Base-by-base conservation (phyloP, 768 basidiomycete species). In the Termitomyces sp. region DNA sequence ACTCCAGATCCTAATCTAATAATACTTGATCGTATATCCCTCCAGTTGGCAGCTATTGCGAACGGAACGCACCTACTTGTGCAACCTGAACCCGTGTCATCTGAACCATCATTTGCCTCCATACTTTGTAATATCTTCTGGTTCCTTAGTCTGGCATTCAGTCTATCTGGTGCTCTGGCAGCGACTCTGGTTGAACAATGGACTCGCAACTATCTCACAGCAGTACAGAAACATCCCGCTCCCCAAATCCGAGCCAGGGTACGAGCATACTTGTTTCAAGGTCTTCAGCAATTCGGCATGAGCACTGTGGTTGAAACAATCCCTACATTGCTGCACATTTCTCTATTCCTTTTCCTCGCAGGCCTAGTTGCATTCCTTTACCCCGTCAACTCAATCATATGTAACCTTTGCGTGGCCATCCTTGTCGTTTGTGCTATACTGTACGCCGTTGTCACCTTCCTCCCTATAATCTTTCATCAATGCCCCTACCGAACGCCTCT, bases 121-220 rank as follows among this genome's bases (percentile, higher is more conserved):
- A 60, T 74, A 1, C 63, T 77, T 43, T 74, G 73, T 59, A 82
- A 81, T 55, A 58, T 62, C 0, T 64, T 79, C 7, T 82, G 77
- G 77, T 78, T 82, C 59, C 68, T 79, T 33, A 80, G 78, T 58
- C 69, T 82, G 4, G 68, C 70, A 4, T 72, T 75, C 35, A 78
- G 76, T 47, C 65, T 82, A n/a, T 57, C 68, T 2, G 73, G 74
- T 60, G 77, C 77, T 12, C 70, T 79, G 23, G 67, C 72, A 1
- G 77, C 79, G 7, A 80, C 77, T 14, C 60, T 82, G 5, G 74
- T 79, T 23, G 74, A 82, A 59, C 77, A 80, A 58, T 82, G 82
- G 81, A 69, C 78, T 0, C 70, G 76, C 13, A 68, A 71, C 30
- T 78, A 78, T 58, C 61, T 72, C 23, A 69, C 75, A 10, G 64